phyloP scores from a whole-genome alignment of 176 grass and related monocot genomes.

The Carex scoparia region DNA sequence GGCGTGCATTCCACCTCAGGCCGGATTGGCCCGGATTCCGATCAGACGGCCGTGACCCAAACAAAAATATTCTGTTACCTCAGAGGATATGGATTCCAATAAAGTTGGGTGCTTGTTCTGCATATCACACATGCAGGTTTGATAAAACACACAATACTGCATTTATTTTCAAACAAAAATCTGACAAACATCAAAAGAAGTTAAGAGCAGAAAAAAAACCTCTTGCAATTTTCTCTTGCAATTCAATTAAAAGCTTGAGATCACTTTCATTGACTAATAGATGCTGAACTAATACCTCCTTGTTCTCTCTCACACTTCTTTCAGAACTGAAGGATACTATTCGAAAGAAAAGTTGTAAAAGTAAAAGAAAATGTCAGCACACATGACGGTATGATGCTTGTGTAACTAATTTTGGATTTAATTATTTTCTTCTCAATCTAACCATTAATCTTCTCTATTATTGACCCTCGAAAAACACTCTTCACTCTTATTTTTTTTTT shows the following conservation, averaged over 20 bases:
- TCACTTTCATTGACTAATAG: conserved; percentile 82
- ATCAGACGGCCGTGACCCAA: too few relatives aligned
- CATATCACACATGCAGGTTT: not conserved
- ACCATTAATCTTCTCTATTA: not conserved
- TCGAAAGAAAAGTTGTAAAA: conserved; percentile 23
- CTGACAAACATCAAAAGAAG: not conserved
- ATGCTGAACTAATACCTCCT: conserved; percentile 87
- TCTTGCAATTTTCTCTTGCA: conserved; percentile 64
- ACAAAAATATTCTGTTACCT: too few relatives aligned
- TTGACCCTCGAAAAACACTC: not conserved
- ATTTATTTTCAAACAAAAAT: not conserved
- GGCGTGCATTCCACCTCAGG: too few relatives aligned
- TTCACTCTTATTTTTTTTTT: not conserved
- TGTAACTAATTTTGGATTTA: not conserved
- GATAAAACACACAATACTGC: not conserved
- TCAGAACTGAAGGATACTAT: conserved; percentile 56
- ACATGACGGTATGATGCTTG: not conserved
- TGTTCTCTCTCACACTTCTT: conserved; percentile 47
- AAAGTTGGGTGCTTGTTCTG: not conserved
- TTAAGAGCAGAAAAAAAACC: conserved; percentile 20
- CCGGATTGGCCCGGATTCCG: too few relatives aligned
- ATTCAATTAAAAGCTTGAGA: conserved; percentile 68
- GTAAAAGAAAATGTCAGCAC: not conserved
- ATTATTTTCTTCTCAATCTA: not conserved
- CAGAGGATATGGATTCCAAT: not conserved